Conservation (phyloP, 1,139 yeast genomes). For the Blastobotrys aristatus region DNA sequence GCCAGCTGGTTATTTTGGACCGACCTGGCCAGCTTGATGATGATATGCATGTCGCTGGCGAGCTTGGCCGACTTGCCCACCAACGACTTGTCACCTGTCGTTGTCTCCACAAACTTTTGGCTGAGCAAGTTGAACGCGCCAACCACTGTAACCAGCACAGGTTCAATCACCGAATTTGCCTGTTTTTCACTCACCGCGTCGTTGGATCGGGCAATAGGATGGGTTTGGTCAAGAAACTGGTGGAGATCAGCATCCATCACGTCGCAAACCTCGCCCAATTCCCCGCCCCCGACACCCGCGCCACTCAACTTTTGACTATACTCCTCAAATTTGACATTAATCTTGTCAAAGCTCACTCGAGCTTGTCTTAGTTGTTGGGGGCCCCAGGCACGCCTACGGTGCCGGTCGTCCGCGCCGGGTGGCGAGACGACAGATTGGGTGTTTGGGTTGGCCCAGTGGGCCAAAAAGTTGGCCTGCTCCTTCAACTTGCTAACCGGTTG, state of each 20-base stretch:
- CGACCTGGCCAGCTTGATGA: background rate
- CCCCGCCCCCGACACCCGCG: background rate
- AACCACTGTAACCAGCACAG: background rate
- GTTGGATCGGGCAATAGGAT: background rate
- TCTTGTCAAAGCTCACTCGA: background rate
- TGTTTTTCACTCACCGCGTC: no score
- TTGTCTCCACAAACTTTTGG: background rate
- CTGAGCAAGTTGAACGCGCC: background rate
- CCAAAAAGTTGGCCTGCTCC: constrained; percentile 2
- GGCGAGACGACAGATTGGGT: background rate
- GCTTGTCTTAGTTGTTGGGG: background rate
- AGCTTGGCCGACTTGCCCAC: background rate
- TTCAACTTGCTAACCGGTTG: background rate
- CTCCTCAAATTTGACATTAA: background rate
- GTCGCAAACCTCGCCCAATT: background rate
- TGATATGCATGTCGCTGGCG: background rate
- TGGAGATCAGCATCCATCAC: background rate
- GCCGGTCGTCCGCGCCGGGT: background rate
- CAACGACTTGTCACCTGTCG: background rate
- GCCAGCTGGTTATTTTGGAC: constrained; percentile 1
- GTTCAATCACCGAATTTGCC: no score
- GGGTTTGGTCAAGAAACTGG: background rate
- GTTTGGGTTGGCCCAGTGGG: constrained; percentile 7
- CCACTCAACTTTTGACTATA: background rate
- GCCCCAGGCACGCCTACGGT: constrained; percentile 8